Evolutionary conservation across 305 asterid species (phyloP), one percentile per base, ranked within the genome.

Genomic region (Salvia sclarea): DNA sequence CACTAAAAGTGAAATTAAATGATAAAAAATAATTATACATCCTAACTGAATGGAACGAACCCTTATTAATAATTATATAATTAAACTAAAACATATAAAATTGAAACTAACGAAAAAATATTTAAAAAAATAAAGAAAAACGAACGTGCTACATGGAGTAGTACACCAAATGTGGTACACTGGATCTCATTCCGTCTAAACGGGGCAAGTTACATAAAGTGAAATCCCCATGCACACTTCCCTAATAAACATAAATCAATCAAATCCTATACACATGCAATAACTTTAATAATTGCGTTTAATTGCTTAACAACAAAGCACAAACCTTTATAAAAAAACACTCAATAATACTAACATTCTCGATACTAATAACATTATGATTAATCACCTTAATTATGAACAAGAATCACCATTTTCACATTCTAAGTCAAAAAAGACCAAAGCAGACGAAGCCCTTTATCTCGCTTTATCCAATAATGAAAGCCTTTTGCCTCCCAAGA

Each of bases 261-360:
- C 66, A 63, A 69, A 65, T 48, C 75, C 20, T 17, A 6, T 48
- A 55, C 61, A 68, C 78, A 68, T 68, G 80, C 74, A 66, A 44
- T 25, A n/a, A 70, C 74, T 73, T 64, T 57, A 77, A 78, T 80
- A 64, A 80, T 82, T 70, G 21, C 67, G 79, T 58, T 76, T 58
- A 57, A 49, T 78, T 75, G 43, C 86, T 81, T 82, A 78, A 59
- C 61, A 52, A 69, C 85, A 72, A 84, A 82, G 90, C 76, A 82
- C 76, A 82, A 74, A 76, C 18, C 57, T 54, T 52, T 5, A 73
- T 54, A 61, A 43, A 33, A 74, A 49, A 44, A 73, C 77, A 16
- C 70, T n/a, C 71, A 73, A 22, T 37, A 2, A 41, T 59, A n/a
- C n/a, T n/a, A 63, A 41, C 44, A 61, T 62, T 70, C 35, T 55